Conservation (phyloP, 768 basidiomycete genomes). For the Rhizopogon rudus region DNA sequence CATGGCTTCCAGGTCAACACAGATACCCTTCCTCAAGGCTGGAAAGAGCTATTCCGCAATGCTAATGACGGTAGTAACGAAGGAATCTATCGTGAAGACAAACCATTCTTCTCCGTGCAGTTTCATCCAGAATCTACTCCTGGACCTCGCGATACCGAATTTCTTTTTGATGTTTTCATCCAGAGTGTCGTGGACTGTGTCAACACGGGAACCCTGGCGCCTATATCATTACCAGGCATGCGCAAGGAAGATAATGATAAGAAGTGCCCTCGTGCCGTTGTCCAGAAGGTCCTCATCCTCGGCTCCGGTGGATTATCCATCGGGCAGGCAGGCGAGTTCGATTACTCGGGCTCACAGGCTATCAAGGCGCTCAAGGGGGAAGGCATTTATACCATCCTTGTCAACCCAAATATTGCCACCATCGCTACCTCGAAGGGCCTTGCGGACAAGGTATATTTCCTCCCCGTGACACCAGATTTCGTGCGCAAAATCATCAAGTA, state of each 20-base stretch:
- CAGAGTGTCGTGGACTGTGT: conserved; percentile 77
- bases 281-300: conserved; percentile 92
- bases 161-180: conserved; percentile 97
- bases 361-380: conserved; percentile 99
- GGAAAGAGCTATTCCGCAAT: conserved; percentile 94
- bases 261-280: conserved; percentile 65
- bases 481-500: conserved; percentile 98
- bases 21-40: conserved; percentile 68
- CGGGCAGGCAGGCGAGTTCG: conserved; percentile 98
- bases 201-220: conserved; percentile 45
- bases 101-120: conserved; percentile 98
- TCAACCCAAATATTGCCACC: conserved; percentile 99
- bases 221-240: conserved; percentile 73
- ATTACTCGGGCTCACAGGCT: conserved; percentile 98
- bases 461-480: conserved; percentile 97
- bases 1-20: conserved; percentile 96
- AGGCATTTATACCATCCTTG: conserved; percentile 97
- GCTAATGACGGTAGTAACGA: conserved; percentile 98
- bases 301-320: conserved; percentile 98
- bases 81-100: conserved; percentile 89
- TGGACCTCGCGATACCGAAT: conserved; percentile 97
- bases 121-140: conserved; percentile 98
- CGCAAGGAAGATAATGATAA: conserved; percentile 78
- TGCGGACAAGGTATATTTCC: conserved; percentile 99
- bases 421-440: conserved; percentile 97